A percentile compares a stretch with the other conserved stretches of the same genome.
Evolutionary conservation across 306 rosid genomes (phyloP).

Genomic region (Casuarina glauca): DNA sequence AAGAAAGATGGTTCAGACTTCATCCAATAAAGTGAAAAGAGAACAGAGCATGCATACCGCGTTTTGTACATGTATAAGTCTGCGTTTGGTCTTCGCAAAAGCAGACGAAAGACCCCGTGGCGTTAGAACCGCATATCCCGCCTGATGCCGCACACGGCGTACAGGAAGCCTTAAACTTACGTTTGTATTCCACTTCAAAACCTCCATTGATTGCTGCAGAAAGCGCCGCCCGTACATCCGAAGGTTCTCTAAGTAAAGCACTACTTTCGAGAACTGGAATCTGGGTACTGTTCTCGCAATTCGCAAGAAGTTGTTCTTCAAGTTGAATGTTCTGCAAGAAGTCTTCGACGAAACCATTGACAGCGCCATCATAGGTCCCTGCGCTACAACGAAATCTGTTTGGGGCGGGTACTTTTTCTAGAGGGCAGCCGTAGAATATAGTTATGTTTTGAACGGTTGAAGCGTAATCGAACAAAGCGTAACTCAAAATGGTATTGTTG

Average conservation of each 20-base stretch:
- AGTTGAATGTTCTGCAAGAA: rapidly evolving
- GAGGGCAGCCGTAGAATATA: constrained; percentile 26
- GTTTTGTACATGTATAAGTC: background rate
- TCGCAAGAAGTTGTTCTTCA: background rate
- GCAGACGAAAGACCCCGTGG: background rate
- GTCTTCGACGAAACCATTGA: background rate
- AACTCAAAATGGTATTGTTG: constrained; percentile 22
- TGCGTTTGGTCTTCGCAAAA: background rate
- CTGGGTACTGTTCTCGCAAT: background rate
- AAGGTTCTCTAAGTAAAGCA: background rate
- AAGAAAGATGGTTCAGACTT: background rate
- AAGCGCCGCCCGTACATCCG: background rate
- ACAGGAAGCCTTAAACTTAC: background rate
- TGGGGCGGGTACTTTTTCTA: rapidly evolving
- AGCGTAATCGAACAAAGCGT: constrained; percentile 22
- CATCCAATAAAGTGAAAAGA: background rate
- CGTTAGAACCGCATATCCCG: background rate
- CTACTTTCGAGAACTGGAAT: background rate
- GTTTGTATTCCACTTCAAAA: background rate
- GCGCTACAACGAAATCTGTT: constrained; percentile 14
- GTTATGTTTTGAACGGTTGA: constrained; percentile 19
- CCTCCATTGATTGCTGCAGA: background rate
- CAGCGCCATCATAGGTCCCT: rapidly evolving
- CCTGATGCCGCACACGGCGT: constrained; percentile 20
- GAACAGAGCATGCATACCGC: background rate